Evolutionary conservation across 495 filamentous ascomycete genomes (phyloP).

Genomic region (Penicillium paradoxum): DNA sequence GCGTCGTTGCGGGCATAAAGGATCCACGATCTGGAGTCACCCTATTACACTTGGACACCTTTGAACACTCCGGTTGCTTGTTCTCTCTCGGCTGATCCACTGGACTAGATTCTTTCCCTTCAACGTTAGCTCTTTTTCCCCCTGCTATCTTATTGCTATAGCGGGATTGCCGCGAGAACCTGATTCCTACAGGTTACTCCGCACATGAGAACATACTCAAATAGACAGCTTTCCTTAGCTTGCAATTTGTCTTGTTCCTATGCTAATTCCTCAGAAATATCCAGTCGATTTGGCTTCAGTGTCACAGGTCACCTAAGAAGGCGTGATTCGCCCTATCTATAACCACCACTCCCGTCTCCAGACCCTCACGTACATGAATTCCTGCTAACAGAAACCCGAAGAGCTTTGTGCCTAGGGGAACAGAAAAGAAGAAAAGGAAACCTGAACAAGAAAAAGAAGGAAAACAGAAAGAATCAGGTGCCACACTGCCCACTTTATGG

Average conservation of each 20-base stretch:
- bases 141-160: neutral
- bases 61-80: neutral
- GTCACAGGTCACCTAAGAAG: too few relatives aligned
- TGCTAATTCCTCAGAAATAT: too few relatives aligned
- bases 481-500: neutral
- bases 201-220: too few relatives aligned
- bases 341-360: too few relatives aligned
- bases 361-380: too few relatives aligned
- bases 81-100: neutral
- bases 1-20: neutral
- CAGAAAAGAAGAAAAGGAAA: too few relatives aligned
- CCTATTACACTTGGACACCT: neutral
- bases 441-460: too few relatives aligned
- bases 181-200: too few relatives aligned
- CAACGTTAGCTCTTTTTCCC: neutral
- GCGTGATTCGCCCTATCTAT: too few relatives aligned
- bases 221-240: neutral
- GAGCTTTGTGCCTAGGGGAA: neutral
- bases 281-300: too few relatives aligned
- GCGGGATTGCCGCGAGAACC: neutral
- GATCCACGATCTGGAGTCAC: neutral
- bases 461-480: too few relatives aligned
- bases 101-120: neutral
- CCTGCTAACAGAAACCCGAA: neutral
- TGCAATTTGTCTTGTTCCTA: too few relatives aligned